Evolutionary conservation across 352 stramenopile species (phyloP), one percentile per base, ranked within the genome.

Genomic region (Phytopythium kandeliae): DNA sequence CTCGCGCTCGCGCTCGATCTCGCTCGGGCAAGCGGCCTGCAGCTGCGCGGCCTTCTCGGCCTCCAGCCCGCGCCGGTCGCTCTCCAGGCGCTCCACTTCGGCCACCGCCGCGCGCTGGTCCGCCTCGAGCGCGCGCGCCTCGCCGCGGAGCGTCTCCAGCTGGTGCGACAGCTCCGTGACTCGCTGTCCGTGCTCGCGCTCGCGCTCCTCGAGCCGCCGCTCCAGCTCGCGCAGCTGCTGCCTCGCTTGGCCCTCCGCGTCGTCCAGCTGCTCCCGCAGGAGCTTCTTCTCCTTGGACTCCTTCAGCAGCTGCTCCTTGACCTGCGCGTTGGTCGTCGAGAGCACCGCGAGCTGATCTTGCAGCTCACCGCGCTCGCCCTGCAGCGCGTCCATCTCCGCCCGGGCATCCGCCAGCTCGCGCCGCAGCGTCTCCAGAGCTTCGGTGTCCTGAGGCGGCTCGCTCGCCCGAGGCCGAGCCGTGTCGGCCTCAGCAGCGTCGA

Each of bases 271-370:
- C 42, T 71, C 62, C 5, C 54, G 56, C 19, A 80, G 38, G 11
- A 41, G 40, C 25, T 74, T 73, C 49, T 78, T 72, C 26, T 77
- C 67, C 12, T 73, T 70, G 17, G 58, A 68, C 36, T 80, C 71
- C 37, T 73, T 72, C 24, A 57, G 16, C 11, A 82, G 42, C 22
- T 78, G 63, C 26, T 78, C 62, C 33, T 79, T 77, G 22, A 72
- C 54, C 34, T 78, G 64, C 8, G 30, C 26, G 26, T 73, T 74
- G 9, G 57, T 69, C 49, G 53, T 63, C 13, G 24, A 38, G 26
- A 77, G 25, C 13, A 64, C 45, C 16, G 35, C 5, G 4, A 74
- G 17, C 26, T 75, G 55, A 2, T 73, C 57, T 26, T 79, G 64
- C 15, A 75, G 45, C 10, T 66, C 55, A 31, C 26, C 31, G 13